phyloP scores from a whole-genome alignment of 2,329 filamentous ascomycete genomes.

The Cercospora sp. region DNA sequence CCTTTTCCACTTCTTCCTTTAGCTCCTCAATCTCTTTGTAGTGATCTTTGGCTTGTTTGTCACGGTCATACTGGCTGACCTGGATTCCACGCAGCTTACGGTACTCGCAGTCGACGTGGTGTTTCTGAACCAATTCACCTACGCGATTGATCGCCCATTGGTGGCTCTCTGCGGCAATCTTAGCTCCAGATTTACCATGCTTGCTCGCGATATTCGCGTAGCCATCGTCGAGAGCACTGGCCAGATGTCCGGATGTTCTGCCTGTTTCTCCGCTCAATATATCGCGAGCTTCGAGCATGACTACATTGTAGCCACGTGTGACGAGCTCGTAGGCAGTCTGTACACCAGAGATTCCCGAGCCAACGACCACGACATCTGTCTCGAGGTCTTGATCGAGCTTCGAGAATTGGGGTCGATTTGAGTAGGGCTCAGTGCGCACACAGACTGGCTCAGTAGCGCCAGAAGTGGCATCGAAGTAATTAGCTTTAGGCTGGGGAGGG shows the following conservation, averaged over 20 bases:
- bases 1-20: constrained; percentile 49
- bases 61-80: constrained; percentile 51
- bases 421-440: constrained; percentile 52
- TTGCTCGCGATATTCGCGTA: constrained; percentile 55
- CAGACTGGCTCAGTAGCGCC: constrained; percentile 56
- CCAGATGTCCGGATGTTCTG: constrained; percentile 56
- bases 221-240: constrained; percentile 56
- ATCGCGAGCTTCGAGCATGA: constrained; percentile 57
- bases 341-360: constrained; percentile 56
- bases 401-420: constrained; percentile 47
- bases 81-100: constrained; percentile 52
- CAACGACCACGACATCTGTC: constrained; percentile 54
- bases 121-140: constrained; percentile 51
- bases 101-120: constrained; percentile 60
- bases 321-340: constrained; percentile 57
- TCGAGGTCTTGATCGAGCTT: constrained; percentile 47
- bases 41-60: constrained; percentile 43
- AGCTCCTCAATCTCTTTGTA: constrained; percentile 49
- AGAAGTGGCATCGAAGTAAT: constrained; percentile 49
- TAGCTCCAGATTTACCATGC: constrained; percentile 53
- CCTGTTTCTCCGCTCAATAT: constrained; percentile 56
- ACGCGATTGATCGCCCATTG: constrained; percentile 55
- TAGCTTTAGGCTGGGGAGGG: constrained; percentile 18
- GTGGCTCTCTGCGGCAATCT: constrained; percentile 55
- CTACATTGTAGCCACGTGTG: constrained; percentile 51